A percentile compares a stretch with the other conserved stretches of the same genome.
Conservation (phyloP, 2,329 filamentous ascomycete species). For the Harringtonia lauricola region DNA sequence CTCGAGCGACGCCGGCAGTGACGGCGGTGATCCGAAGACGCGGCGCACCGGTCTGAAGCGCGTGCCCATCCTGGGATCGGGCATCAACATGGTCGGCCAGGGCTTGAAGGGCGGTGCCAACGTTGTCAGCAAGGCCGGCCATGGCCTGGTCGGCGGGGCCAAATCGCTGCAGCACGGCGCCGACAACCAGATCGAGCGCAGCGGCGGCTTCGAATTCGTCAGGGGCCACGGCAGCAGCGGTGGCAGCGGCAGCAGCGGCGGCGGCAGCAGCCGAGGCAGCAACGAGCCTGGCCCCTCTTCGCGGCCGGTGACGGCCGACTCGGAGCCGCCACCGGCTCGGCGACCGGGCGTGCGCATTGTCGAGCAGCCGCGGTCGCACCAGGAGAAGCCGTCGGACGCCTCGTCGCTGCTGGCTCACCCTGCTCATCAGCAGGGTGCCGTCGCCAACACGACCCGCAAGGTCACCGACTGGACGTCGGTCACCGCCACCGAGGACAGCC, state of each 20-base stretch:
- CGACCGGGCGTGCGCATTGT: background rate
- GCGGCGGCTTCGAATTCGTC: constrained; percentile 39
- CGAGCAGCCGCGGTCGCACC: background rate
- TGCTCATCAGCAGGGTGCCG: constrained; percentile 3
- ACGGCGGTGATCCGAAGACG: background rate
- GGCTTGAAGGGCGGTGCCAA: constrained; percentile 35
- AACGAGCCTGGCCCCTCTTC: background rate
- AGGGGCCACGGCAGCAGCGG: background rate
- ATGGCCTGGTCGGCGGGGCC: constrained; percentile 31
- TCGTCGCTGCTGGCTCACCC: constrained; percentile 8
- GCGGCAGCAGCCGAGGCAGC: constrained; percentile 3
- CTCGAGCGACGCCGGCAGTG: constrained; percentile 7
- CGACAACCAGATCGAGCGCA: constrained; percentile 40
- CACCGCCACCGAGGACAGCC: constrained; percentile 30
- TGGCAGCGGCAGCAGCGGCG: constrained; percentile 5
- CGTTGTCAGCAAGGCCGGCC: constrained; percentile 30
- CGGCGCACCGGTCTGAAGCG: constrained; percentile 17
- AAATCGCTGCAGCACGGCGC: constrained; percentile 38
- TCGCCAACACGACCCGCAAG: constrained; percentile 43
- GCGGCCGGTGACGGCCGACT: background rate
- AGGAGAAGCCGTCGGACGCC: constrained; percentile 18
- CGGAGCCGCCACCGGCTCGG: background rate
- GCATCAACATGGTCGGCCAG: constrained; percentile 33
- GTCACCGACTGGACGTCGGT: constrained; percentile 37
- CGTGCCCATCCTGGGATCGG: constrained; percentile 22